A percentile compares a stretch with the other conserved stretches of the same genome.
Evolutionary conservation across 192 early-diverging fungal genomes (phyloP).

Genomic region (Ambispora gerdemannii): DNA sequence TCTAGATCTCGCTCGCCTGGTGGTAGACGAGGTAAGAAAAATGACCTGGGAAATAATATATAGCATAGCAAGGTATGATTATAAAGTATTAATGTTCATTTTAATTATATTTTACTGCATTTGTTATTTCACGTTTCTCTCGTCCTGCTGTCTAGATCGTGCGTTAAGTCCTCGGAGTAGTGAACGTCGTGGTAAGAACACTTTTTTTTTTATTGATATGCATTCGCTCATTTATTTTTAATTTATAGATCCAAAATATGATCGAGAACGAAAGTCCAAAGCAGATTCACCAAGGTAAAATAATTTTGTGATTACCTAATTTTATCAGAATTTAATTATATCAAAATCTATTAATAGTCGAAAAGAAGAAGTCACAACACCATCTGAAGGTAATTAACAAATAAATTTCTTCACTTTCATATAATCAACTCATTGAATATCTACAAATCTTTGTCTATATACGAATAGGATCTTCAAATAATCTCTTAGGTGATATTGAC

Average conservation of each 20-base stretch:
- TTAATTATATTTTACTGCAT: background rate
- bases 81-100: background rate
- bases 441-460: background rate
- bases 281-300: slow-evolving; percentile 13
- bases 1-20: slow-evolving; percentile 4
- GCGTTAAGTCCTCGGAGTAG: slow-evolving; percentile 10
- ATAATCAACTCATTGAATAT: background rate
- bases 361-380: background rate
- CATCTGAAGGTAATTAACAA: background rate
- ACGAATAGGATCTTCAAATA: background rate
- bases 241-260: slow-evolving; percentile 14
- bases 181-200: slow-evolving; percentile 20
- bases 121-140: slow-evolving; percentile 24
- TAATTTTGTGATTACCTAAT: background rate
- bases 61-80: background rate
- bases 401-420: background rate
- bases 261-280: slow-evolving; percentile 15
- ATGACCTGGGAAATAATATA: background rate
- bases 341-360: background rate
- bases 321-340: background rate
- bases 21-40: slow-evolving; percentile 8
- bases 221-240: background rate
- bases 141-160: slow-evolving; percentile 7
- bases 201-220: background rate
- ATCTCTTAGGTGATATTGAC: slow-evolving; percentile 31